These are phyloP conservation scores for Silene uniflora DNA, from an alignment of 148 eudicot genomes.

Conservation along the genomic window DNA sequence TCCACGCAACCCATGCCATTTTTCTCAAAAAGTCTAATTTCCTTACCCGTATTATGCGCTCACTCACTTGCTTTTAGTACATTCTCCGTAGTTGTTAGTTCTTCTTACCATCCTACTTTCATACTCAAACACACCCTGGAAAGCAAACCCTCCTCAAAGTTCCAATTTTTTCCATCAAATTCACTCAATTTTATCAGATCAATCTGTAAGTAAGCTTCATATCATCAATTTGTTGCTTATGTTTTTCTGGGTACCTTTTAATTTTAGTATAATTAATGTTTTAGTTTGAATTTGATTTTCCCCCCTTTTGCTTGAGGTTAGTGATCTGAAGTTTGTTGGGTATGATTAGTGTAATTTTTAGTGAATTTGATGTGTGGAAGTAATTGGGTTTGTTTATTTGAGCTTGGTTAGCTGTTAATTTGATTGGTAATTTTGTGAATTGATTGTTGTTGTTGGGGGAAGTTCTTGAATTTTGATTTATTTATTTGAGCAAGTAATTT, in stretches of 20 bases:
- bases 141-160: constrained; percentile 1
- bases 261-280: background rate
- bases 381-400: constrained; percentile 4
- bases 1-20: constrained; percentile 18
- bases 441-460: background rate
- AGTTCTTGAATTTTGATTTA: background rate
- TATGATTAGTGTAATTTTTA: background rate
- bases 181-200: background rate
- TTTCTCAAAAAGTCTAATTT: background rate
- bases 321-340: constrained; percentile 24
- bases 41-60: constrained; percentile 15
- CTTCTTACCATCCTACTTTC: constrained; percentile 19
- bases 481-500: background rate
- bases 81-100: background rate
- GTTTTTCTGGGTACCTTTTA: constrained; percentile 12
- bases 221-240: background rate
- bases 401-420: constrained; percentile 4
- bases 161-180: background rate
- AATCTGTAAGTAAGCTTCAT: background rate
- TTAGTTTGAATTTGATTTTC: background rate
- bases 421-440: constrained; percentile 6
- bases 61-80: constrained; percentile 22
- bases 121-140: constrained; percentile 1
- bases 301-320: constrained; percentile 10
- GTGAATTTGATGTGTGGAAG: constrained; percentile 5